These are phyloP conservation scores for Melampsora larici-populina DNA, from an alignment of 1,284 basidiomycete species.

Conservation along the genomic window DNA sequence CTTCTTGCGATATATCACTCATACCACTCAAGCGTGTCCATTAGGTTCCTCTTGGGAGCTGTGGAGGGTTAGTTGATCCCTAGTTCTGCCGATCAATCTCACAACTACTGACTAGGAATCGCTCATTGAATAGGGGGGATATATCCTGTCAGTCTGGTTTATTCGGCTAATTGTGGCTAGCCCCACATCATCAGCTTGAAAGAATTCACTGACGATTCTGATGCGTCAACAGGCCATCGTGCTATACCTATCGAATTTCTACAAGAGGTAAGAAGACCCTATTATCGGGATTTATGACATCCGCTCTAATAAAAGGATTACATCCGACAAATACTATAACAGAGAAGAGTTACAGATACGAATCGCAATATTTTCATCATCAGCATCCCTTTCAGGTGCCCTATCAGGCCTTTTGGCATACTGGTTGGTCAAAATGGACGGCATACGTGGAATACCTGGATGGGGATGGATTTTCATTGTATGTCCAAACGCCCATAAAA, in stretches of 20 bases:
- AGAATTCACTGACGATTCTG: neutral
- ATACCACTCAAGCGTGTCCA: neutral
- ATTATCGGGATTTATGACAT: neutral
- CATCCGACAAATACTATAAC: neutral
- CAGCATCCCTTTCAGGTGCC: slow-evolving; percentile 36
- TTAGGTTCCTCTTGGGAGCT: slow-evolving; percentile 38
- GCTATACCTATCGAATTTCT: slow-evolving; percentile 35
- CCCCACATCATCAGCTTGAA: too few species aligned
- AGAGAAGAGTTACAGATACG: slow-evolving; percentile 36
- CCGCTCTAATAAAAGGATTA: too few species aligned
- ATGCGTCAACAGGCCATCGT: slow-evolving; percentile 21
- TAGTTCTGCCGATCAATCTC: neutral
- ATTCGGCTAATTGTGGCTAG: neutral
- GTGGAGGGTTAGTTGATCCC: slow-evolving; percentile 17
- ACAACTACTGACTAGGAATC: neutral
- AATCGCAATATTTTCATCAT: slow-evolving; percentile 35
- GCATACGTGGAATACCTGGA: slow-evolving; percentile 17
- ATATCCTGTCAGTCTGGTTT: slow-evolving; percentile 21
- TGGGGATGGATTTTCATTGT: slow-evolving; percentile 43
- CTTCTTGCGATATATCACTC: neutral
- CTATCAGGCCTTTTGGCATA: slow-evolving; percentile 34
- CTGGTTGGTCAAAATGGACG: slow-evolving; percentile 37
- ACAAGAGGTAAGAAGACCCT: slow-evolving; percentile 23
- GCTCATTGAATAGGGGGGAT: slow-evolving; percentile 12
- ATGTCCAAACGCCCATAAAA: neutral